Percentiles rank a stretch among this genome's conserved stretches.
These are phyloP conservation scores for Gilbertella persicaria DNA, from an alignment of 371 early-diverging fungal species.

Conservation along the genomic window DNA sequence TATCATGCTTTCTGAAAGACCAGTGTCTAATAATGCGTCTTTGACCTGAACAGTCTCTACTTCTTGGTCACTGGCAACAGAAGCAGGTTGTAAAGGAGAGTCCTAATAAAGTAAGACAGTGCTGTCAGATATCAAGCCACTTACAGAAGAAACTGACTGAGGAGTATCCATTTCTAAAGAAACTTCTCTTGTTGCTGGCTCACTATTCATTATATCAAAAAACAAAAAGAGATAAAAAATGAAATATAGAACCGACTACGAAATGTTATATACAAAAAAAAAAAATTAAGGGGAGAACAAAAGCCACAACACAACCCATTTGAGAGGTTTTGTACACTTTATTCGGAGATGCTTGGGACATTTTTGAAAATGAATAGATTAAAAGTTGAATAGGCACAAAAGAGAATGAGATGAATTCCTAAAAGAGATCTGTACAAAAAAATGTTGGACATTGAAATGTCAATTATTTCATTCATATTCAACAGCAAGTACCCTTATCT, in stretches of 20 bases:
- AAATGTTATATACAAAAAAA: too few species aligned
- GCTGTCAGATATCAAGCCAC: slow-evolving; percentile 4
- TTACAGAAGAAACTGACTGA: slow-evolving; percentile 1
- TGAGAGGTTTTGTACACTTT: too few species aligned
- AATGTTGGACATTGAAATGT: too few species aligned
- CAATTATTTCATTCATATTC: too few species aligned
- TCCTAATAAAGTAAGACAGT: slow-evolving; percentile 3
- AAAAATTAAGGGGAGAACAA: too few species aligned
- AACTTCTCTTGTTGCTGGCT: slow-evolving; percentile 7
- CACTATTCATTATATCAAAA: not conserved
- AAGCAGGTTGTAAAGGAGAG: slow-evolving; percentile 15
- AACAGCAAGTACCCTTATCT: too few species aligned
- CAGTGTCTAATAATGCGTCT: slow-evolving; percentile 32
- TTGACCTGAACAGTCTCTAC: slow-evolving; percentile 16
- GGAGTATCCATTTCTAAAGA: slow-evolving; percentile 4
- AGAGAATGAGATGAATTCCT: too few species aligned
- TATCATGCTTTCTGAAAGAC: slow-evolving; percentile 38
- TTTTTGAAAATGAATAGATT: too few species aligned
- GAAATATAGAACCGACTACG: not conserved
- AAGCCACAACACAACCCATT: too few species aligned
- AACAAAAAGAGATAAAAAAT: not conserved
- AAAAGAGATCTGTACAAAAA: too few species aligned
- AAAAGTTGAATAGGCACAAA: too few species aligned
- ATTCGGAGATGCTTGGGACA: too few species aligned
- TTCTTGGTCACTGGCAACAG: slow-evolving; percentile 24